A percentile compares a stretch with the other conserved stretches of the same genome.
phyloP scores from a whole-genome alignment of 73 alveolate genomes.

The Uronychia setigera region DNA sequence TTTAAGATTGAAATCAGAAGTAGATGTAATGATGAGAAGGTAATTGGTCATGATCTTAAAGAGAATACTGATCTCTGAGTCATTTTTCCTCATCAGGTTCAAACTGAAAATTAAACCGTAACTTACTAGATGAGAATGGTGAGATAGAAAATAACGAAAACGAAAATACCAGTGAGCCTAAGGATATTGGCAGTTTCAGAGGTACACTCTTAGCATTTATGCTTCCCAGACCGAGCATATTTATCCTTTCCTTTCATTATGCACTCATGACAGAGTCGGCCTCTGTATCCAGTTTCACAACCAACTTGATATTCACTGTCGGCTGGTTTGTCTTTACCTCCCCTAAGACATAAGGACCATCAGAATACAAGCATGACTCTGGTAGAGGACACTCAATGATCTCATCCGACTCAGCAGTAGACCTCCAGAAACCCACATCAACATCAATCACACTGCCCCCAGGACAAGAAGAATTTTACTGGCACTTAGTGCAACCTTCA shows the following conservation, averaged over 20 bases:
- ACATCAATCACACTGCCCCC: background rate
- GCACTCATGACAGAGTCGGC: constrained; percentile 10
- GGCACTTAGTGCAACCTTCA: background rate
- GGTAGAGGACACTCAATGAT: background rate
- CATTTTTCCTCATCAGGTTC: constrained; percentile 2
- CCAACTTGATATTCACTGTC: background rate
- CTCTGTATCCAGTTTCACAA: background rate
- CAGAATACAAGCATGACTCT: background rate
- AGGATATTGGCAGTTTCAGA: background rate
- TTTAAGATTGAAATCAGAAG: constrained; percentile 53
- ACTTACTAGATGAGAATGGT: background rate
- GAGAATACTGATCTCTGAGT: background rate
- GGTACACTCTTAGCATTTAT: background rate
- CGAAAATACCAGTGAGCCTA: background rate
- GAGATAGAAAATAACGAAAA: background rate
- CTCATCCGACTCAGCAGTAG: background rate
- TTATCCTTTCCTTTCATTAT: background rate
- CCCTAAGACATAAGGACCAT: background rate
- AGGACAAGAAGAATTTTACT: background rate
- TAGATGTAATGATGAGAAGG: constrained; percentile 41
- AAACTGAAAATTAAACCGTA: background rate
- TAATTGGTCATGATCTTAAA: constrained; percentile 31
- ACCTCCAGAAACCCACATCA: background rate
- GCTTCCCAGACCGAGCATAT: constrained; percentile 4
- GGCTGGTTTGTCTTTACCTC: background rate